These are phyloP conservation scores for Rubroboletus pulcherrimus DNA, from an alignment of 768 basidiomycete species.

Conservation along the genomic window DNA sequence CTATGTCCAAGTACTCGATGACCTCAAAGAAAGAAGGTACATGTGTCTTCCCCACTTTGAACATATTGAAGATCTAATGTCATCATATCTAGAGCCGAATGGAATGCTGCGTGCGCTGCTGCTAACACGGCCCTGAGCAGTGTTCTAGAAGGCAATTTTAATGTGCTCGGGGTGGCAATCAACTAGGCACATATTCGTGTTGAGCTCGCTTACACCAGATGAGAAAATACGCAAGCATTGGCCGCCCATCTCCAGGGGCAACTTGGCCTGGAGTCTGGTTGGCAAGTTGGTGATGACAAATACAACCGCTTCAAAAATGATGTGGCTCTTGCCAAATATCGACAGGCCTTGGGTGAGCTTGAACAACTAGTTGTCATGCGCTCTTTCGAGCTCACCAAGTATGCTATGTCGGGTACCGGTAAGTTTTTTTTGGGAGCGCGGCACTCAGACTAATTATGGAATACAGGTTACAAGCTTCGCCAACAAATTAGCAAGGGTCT, in stretches of 20 bases:
- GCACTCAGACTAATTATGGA: neutral
- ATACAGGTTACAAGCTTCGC: neutral
- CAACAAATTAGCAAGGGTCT: neutral
- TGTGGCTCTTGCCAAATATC: neutral
- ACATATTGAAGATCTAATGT: no score
- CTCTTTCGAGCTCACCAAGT: neutral
- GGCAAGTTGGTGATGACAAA: neutral
- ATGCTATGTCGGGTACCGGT: no score
- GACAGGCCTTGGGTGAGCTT: neutral
- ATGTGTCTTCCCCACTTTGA: no score
- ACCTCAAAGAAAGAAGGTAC: neutral
- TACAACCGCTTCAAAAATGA: neutral
- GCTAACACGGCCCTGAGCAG: no score
- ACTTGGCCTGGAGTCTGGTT: neutral
- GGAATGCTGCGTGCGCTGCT: neutral
- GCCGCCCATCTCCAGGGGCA: neutral
- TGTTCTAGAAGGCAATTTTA: no score
- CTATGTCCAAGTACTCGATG: neutral
- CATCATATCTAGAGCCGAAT: neutral
- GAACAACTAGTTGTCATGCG: neutral
- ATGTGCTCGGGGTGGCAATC: neutral
- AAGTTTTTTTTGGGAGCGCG: neutral
- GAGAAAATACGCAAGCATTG: no score
- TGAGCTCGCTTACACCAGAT: no score
- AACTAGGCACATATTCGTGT: no score